Evolutionary conservation across 164 flowering plant species (phyloP).

Genomic region (Sedum album): DNA sequence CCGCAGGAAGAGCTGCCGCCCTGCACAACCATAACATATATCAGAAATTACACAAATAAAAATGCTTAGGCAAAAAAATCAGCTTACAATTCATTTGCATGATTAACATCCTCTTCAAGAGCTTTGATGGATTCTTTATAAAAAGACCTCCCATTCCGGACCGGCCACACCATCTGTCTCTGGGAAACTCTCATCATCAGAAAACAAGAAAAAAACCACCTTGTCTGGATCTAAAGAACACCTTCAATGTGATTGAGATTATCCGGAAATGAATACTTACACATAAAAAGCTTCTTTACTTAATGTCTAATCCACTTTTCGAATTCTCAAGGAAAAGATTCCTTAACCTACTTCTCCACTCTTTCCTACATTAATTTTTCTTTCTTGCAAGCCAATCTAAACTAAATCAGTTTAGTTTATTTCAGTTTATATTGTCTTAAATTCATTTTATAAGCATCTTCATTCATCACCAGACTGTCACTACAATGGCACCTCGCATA

Average conservation of each 20-base stretch:
- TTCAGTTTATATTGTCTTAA: too few relatives aligned
- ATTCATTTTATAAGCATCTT: too few relatives aligned
- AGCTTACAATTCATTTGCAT: conserved; percentile 60
- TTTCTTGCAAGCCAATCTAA: background rate
- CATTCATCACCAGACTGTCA: conserved; percentile 7
- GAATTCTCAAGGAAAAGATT: background rate
- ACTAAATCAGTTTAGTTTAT: too few relatives aligned
- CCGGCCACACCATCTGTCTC: background rate
- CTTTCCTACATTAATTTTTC: background rate
- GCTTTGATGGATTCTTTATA: conserved; percentile 63
- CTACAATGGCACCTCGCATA: conserved; percentile 28
- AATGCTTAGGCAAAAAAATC: background rate
- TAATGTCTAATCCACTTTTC: conserved; percentile 7
- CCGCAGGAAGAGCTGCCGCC: conserved; percentile 69
- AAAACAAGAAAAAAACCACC: background rate
- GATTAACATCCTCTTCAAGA: conserved; percentile 79
- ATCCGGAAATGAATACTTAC: background rate
- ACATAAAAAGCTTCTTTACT: background rate
- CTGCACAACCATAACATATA: conserved; percentile 30
- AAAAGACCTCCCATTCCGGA: conserved; percentile 24
- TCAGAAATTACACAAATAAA: background rate
- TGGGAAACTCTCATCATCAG: background rate
- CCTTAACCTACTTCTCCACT: background rate
- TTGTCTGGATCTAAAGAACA: background rate
- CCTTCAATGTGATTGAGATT: background rate